phyloP scores from a whole-genome alignment of 2,329 filamentous ascomycete genomes.

The Xylariaceae sp. region DNA sequence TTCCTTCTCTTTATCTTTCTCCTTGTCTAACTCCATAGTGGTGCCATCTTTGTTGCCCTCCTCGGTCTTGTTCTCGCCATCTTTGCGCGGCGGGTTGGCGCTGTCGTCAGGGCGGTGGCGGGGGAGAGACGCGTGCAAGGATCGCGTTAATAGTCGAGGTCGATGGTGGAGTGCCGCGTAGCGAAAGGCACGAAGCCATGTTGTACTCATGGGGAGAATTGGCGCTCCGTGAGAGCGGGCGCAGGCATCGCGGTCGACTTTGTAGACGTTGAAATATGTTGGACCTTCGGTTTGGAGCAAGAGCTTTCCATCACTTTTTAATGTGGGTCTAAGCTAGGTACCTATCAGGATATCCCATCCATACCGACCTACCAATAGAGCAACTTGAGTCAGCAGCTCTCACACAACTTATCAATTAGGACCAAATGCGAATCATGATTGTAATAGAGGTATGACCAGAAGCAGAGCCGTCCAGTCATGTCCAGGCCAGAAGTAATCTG shows the following conservation, averaged over 20 bases:
- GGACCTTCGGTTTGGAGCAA: too few species aligned
- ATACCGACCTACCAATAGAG: too few species aligned
- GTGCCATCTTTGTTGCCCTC: constrained; percentile 12
- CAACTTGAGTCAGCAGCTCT: too few species aligned
- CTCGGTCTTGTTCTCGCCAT: constrained; percentile 23
- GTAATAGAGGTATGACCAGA: too few species aligned
- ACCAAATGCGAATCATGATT: too few species aligned
- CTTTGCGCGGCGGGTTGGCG: constrained; percentile 17
- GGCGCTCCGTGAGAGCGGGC: constrained; percentile 30
- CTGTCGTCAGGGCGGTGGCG: constrained; percentile 18
- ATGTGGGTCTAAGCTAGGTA: too few species aligned
- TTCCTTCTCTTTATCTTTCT: constrained; percentile 21
- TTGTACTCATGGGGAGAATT: constrained; percentile 31
- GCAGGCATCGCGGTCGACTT: constrained; percentile 28
- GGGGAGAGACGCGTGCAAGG: constrained; percentile 22
- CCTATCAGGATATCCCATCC: too few species aligned
- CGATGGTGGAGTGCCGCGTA: constrained; percentile 23
- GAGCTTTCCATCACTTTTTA: too few species aligned
- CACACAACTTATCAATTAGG: too few species aligned
- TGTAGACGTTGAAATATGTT: too few species aligned
- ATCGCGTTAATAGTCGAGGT: constrained; percentile 17
- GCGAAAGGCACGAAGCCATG: constrained; percentile 30
- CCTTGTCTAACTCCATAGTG: constrained; percentile 16
- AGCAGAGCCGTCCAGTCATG: too few species aligned
- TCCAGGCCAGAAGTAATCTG: too few species aligned